phyloP scores from a whole-genome alignment of 2,329 filamentous ascomycete species.

The Penicillium hesseltinei region DNA sequence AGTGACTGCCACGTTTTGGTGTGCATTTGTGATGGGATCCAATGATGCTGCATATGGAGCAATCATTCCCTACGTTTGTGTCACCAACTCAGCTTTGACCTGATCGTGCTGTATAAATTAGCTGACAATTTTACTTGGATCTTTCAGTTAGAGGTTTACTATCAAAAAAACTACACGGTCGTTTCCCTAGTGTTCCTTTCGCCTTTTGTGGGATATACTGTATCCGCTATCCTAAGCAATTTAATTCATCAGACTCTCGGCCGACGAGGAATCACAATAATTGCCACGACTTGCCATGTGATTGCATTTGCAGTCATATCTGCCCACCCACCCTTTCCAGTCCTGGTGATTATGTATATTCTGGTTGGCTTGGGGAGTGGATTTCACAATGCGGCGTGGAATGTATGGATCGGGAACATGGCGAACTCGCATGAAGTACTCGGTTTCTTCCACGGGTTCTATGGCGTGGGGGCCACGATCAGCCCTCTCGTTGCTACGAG shows the following conservation, averaged over 20 bases:
- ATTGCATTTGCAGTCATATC: constrained; percentile 31
- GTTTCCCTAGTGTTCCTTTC: constrained; percentile 52
- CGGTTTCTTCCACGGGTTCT: constrained; percentile 69
- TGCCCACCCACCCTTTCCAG: constrained; percentile 36
- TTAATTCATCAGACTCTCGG: constrained; percentile 50
- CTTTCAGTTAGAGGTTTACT: constrained; percentile 45
- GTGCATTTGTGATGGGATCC: constrained; percentile 24
- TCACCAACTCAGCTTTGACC: neutral
- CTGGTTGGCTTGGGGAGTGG: constrained; percentile 40
- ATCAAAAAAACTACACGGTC: constrained; percentile 41
- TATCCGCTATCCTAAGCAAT: constrained; percentile 47
- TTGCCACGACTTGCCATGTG: constrained; percentile 46
- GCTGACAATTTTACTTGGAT: neutral
- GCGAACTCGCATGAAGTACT: constrained; percentile 68
- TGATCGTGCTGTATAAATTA: neutral
- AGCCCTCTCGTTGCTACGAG: constrained; percentile 64
- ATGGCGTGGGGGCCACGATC: constrained; percentile 58
- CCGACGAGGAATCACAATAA: constrained; percentile 68
- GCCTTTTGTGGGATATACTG: constrained; percentile 50
- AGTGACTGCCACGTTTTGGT: constrained; percentile 19
- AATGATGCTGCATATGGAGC: constrained; percentile 26
- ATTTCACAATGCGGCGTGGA: constrained; percentile 53
- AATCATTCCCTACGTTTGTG: constrained; percentile 20
- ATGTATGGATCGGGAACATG: constrained; percentile 68
- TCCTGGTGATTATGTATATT: constrained; percentile 35